These are phyloP conservation scores for Setomelanomma holmii DNA, from an alignment of 2,329 filamentous ascomycete genomes.

Conservation along the genomic window DNA sequence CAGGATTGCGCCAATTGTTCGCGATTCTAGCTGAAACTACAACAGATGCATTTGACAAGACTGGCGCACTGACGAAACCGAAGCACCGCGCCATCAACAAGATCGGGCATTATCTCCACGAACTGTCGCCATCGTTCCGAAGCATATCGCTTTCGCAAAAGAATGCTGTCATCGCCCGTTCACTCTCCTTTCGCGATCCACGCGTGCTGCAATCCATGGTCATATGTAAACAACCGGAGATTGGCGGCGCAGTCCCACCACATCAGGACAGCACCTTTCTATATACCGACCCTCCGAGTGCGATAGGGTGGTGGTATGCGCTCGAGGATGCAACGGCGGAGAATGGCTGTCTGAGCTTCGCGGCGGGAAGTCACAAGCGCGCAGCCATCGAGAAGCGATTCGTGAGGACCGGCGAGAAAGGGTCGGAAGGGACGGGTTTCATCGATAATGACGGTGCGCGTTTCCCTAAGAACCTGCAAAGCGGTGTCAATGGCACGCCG, in stretches of 20 bases:
- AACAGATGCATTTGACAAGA: conserved; percentile 74
- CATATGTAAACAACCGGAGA: conserved; percentile 97
- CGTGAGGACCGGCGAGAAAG: conserved; percentile 63
- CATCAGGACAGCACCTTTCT: conserved; percentile 94
- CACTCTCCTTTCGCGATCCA: conserved; percentile 78
- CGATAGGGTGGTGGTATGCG: conserved; percentile 97
- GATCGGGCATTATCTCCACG: conserved; percentile 60
- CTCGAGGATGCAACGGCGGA: conserved; percentile 86
- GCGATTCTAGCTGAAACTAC: background rate
- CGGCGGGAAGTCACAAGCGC: conserved; percentile 79
- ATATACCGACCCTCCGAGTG: conserved; percentile 86
- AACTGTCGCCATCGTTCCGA: conserved; percentile 57
- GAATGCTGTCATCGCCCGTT: conserved; percentile 70
- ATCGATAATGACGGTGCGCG: conserved; percentile 69
- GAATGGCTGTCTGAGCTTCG: conserved; percentile 90
- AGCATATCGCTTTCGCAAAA: conserved; percentile 59
- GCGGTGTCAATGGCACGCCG: conserved; percentile 48
- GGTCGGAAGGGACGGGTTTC: conserved; percentile 53
- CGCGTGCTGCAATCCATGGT: conserved; percentile 91
- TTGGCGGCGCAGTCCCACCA: conserved; percentile 86
- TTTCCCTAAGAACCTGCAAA: conserved; percentile 62
- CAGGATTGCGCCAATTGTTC: background rate
- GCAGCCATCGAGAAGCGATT: conserved; percentile 76
- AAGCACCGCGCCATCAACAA: conserved; percentile 85
- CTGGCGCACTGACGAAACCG: conserved; percentile 73